phyloP scores from a whole-genome alignment of 129 eudicot species.

The Silybum marianum region DNA sequence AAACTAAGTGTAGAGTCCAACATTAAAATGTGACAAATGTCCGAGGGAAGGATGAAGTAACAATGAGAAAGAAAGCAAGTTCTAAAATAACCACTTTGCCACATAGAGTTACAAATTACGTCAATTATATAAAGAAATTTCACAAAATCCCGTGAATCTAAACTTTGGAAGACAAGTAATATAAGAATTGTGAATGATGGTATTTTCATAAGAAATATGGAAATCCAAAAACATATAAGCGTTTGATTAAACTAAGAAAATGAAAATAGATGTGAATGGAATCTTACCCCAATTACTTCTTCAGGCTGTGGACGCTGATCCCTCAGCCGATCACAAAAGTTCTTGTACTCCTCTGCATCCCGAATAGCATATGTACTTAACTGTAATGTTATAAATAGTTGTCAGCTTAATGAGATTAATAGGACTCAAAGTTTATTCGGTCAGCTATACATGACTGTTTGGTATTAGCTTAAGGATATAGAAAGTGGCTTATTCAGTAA shows the following conservation, averaged over 20 bases:
- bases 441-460: too few species aligned
- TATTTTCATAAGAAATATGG: background rate
- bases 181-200: background rate
- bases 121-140: background rate
- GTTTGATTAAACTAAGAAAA: background rate
- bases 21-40: background rate
- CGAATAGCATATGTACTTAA: constrained; percentile 91
- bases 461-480: too few species aligned
- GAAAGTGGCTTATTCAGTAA: too few species aligned
- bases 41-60: background rate
- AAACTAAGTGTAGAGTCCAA: background rate
- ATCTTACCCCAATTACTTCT: constrained; percentile 92
- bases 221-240: background rate
- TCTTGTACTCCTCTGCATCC: constrained; percentile 97
- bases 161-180: background rate
- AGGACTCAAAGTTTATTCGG: too few species aligned
- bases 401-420: background rate
- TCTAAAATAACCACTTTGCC: background rate
- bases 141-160: background rate
- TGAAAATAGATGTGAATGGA: background rate
- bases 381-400: constrained; percentile 42
- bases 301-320: constrained; percentile 97
- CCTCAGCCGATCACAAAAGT: constrained; percentile 92
- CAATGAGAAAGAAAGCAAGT: background rate
- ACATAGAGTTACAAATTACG: background rate